Base-by-base conservation (phyloP, 441 rosid species). In the Eutrema salsugineum region DNA sequence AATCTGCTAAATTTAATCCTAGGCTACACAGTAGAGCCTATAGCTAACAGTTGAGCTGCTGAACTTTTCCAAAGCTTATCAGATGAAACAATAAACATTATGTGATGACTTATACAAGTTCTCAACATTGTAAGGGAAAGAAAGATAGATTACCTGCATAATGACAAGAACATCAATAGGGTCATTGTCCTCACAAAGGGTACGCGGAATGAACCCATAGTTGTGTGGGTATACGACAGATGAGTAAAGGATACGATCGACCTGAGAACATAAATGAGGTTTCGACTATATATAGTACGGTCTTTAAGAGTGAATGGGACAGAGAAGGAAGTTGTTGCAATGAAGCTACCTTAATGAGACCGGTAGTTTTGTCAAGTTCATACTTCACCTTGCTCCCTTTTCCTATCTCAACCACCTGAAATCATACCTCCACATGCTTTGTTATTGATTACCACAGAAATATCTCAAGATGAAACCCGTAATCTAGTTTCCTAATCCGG, bases 151-250 rank as follows among this genome's bases (percentile, higher is more conserved):
- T 71, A 88, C 94, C 91, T 86, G 94, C 91, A 88, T 88, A 39
- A 88, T 88, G 77, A 88, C 77, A 59, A 88, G 83, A 72, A 88
- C 94, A 77, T 88, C 94, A 69, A 88, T 38, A 40, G 94, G 94
- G 75, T 88, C 94, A 43, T 73, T 85, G 79, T 88, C 94, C 77
- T 88, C 91, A 67, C 94, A 87, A 19, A 88, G 91, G 16, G 94
- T 87, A 60, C 91, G 91, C 16, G 94, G 91, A 44, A 88, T 83
- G 84, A 88, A 88, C 43, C 94, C 94, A 60, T 88, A 88, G 81
- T 88, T 88, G 85, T 88, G 94, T 66, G 94, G 94, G 69, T 88
- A 88, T 69, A 88, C 94, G 4, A 85, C 90, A 20, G 94, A 88
- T 19, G 94, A 88, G 77, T 88, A 88, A 11, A 88, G 87, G 36